Base-by-base conservation (phyloP, 1,139 yeast genomes). In the Kazachstania sp. region DNA sequence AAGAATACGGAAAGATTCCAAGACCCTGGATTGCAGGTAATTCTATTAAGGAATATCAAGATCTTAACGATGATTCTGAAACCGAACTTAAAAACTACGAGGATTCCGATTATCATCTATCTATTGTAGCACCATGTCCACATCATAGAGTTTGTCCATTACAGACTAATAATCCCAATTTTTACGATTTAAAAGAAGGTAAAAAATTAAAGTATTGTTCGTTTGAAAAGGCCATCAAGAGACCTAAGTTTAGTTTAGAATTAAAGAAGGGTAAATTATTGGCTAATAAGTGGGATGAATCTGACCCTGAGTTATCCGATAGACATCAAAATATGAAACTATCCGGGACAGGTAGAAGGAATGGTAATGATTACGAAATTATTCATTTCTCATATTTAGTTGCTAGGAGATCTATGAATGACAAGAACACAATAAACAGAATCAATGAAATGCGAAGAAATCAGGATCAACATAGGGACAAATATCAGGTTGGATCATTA, bases 141-240 rank as follows among this genome's bases (percentile, higher is more conserved):
- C 97, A 92, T 63, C 97, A 88, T 58, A 78, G 82, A 29, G 77
- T 72, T 55, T 90, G 97, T 60, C 97, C 98, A 0, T 69, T 92
- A 47, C 97, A 88, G 63, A 73, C 80, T 31, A 81, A 83, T 13
- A 84, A 83, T 50, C 87, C 90, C 6, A 79, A 79, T 39, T 80
- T 74, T 54, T 83, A 83, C 58, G 72, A 73, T 45, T 74, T 75
- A 39, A 78, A 81, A n/a, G 73, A 77, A 44, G 87, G 79, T 48
- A 81, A 73, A 53, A 71, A 79, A 49, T 68, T 84, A 45, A 73
- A 72, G 45, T 87, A 90, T 73, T 88, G 97, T 61, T 79, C 85
- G 45, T 90, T 82, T 64, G 78, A 77, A 45, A 83, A 86, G 53
- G 74, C 78, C 20, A 80, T 90, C 9, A 78, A 78, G 56, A 75